Conservation (phyloP, 2,329 filamentous ascomycete genomes). For the Elsinoe australis region DNA sequence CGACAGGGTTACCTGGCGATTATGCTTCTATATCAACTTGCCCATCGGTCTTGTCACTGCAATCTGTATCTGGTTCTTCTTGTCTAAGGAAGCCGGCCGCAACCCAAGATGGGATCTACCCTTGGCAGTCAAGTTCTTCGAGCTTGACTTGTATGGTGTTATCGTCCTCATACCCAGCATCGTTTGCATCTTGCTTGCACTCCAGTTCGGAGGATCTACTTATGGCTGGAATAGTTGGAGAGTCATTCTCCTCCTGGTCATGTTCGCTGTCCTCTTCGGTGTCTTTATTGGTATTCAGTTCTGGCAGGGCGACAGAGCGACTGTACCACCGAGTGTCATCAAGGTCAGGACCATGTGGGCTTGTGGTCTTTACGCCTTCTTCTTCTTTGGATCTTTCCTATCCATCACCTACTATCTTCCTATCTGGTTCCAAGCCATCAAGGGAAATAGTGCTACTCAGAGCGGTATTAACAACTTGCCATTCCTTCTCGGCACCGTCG, state of each 20-base stretch:
- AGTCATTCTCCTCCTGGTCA: conserved; percentile 30
- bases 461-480: conserved; percentile 36
- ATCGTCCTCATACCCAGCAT: conserved; percentile 43
- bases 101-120: conserved; percentile 26
- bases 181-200: conserved; percentile 42
- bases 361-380: conserved; percentile 24
- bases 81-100: conserved; percentile 32
- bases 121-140: conserved; percentile 29
- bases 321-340: conserved; percentile 32
- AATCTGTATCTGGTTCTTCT: conserved; percentile 29
- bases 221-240: conserved; percentile 29
- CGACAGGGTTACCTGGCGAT: conserved; percentile 36
- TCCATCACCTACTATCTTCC: conserved; percentile 29
- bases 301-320: conserved; percentile 29
- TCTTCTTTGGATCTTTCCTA: conserved; percentile 24
- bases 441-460: conserved; percentile 28
- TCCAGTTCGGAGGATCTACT: conserved; percentile 31
- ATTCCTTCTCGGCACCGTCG: conserved; percentile 25
- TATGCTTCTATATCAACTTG: conserved; percentile 46
- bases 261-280: conserved; percentile 24
- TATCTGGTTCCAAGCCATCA: conserved; percentile 37
- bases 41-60: conserved; percentile 43
- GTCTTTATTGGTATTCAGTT: conserved; percentile 33
- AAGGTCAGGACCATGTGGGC: conserved; percentile 29
- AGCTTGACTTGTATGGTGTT: conserved; percentile 42